Evolutionary conservation across 1,284 basidiomycete genomes (phyloP).

Genomic region (Meripilus lineatus): DNA sequence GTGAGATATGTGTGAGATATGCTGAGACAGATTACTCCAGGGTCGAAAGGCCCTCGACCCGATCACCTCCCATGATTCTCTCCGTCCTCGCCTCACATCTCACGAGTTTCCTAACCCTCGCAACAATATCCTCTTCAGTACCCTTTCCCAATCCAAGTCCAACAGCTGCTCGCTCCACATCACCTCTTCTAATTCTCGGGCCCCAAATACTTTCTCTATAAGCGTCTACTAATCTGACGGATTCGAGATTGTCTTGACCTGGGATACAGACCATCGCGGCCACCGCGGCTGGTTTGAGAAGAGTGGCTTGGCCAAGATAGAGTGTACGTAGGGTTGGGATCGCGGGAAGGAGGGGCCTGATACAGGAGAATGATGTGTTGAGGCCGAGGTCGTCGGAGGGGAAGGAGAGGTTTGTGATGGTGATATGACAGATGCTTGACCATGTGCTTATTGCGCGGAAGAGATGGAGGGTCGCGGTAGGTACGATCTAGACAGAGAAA

Average conservation of each 20-base stretch:
- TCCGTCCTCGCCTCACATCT: slow-evolving; percentile 48
- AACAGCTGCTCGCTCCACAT: slow-evolving; percentile 33
- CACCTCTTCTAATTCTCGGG: slow-evolving; percentile 33
- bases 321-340: slow-evolving; percentile 38
- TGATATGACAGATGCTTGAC: slow-evolving; percentile 40
- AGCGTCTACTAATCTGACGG: slow-evolving; percentile 45
- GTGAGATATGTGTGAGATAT: background rate
- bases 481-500: slow-evolving; percentile 38
- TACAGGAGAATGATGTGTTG: slow-evolving; percentile 9
- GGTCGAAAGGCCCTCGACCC: slow-evolving; percentile 31
- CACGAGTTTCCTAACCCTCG: slow-evolving; percentile 35
- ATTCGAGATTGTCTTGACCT: slow-evolving; percentile 25
- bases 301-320: slow-evolving; percentile 44
- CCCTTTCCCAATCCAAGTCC: slow-evolving; percentile 11
- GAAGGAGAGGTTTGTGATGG: slow-evolving; percentile 41
- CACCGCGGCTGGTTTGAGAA: slow-evolving; percentile 36
- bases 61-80: slow-evolving; percentile 51
- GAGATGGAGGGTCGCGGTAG: slow-evolving; percentile 36
- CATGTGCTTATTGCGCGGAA: slow-evolving; percentile 40
- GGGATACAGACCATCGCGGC: slow-evolving; percentile 32
- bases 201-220: slow-evolving; percentile 58
- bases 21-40: slow-evolving; percentile 19
- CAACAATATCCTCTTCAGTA: slow-evolving; percentile 15
- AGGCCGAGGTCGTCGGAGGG: slow-evolving; percentile 21
- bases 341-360: slow-evolving; percentile 27